These are phyloP conservation scores for Miscanthus lutarioriparius DNA, from an alignment of 176 grass and related monocot species.

Conservation along the genomic window DNA sequence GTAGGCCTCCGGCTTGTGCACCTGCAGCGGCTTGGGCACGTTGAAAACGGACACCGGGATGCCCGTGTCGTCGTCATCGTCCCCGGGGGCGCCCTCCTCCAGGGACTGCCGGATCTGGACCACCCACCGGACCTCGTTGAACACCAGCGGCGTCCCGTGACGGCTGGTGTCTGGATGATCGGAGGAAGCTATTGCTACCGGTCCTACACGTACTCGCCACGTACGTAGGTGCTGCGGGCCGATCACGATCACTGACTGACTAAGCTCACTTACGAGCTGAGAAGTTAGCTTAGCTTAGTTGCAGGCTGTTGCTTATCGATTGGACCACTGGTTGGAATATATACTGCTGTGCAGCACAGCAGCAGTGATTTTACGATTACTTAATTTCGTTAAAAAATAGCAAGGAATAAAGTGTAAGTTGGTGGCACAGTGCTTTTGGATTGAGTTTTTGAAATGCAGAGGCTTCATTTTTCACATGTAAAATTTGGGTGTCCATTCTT, in stretches of 20 bases:
- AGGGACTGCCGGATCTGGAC: constrained; percentile 64
- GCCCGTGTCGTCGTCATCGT: constrained; percentile 60
- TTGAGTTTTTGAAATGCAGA: not conserved
- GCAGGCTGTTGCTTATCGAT: not conserved
- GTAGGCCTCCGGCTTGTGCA: constrained; percentile 67
- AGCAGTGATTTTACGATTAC: not conserved
- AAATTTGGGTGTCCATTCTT: not conserved
- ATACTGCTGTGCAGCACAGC: not conserved
- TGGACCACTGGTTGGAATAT: not conserved
- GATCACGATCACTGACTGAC: not conserved
- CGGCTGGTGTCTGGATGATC: not conserved
- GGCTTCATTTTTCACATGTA: not conserved
- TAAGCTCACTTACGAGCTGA: not conserved
- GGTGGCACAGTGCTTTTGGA: not conserved
- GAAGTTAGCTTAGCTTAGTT: not conserved
- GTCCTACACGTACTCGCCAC: not conserved
- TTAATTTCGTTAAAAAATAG: not conserved
- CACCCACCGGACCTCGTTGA: constrained; percentile 83
- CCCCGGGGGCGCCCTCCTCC: constrained; percentile 40
- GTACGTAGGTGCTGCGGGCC: not conserved
- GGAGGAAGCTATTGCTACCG: constrained; percentile 16
- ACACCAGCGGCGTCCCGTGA: constrained; percentile 26
- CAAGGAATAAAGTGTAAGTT: not conserved
- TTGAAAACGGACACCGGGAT: constrained; percentile 75
- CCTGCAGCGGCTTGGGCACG: constrained; percentile 60